phyloP scores from a whole-genome alignment of 345 rosid species.

The Raphanus sativus region DNA sequence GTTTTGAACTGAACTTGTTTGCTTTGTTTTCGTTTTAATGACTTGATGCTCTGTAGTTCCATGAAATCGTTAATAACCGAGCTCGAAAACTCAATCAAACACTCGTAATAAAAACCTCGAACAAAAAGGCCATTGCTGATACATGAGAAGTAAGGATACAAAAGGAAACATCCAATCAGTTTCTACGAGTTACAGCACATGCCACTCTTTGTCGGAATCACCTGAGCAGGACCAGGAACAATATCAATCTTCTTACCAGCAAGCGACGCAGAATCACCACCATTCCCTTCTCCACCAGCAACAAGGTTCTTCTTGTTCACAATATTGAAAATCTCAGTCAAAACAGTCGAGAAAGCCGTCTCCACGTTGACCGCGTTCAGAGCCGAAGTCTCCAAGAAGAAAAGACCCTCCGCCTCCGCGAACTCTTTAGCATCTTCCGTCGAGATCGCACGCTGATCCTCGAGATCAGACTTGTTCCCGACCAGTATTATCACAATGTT shows the following conservation, averaged over 20 bases:
- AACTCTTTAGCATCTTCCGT: constrained; percentile 62
- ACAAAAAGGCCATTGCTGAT: not conserved
- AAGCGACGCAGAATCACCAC: constrained; percentile 51
- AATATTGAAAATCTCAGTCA: constrained; percentile 57
- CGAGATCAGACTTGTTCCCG: constrained; percentile 61
- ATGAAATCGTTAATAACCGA: not conserved
- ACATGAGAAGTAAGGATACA: not conserved
- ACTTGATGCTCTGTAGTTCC: too few relatives aligned
- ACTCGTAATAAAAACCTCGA: not conserved
- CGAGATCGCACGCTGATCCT: constrained; percentile 55
- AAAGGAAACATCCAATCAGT: not conserved
- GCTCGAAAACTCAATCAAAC: not conserved
- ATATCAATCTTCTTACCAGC: constrained; percentile 36
- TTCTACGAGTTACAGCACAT: constrained; percentile 52
- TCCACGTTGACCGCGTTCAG: constrained; percentile 62
- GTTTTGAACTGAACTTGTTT: constrained; percentile 28
- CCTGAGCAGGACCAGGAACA: constrained; percentile 57
- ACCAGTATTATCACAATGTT: constrained; percentile 62
- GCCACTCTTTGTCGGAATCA: constrained; percentile 49
- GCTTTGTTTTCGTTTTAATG: not conserved
- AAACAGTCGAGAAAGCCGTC: constrained; percentile 51
- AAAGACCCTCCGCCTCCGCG: constrained; percentile 55
- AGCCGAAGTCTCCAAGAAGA: constrained; percentile 70
- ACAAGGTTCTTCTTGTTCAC: constrained; percentile 53
- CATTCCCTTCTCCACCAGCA: constrained; percentile 56